These are phyloP conservation scores for Fomitopsis pinicola DNA, from an alignment of 1,284 basidiomycete species.

Conservation along the genomic window DNA sequence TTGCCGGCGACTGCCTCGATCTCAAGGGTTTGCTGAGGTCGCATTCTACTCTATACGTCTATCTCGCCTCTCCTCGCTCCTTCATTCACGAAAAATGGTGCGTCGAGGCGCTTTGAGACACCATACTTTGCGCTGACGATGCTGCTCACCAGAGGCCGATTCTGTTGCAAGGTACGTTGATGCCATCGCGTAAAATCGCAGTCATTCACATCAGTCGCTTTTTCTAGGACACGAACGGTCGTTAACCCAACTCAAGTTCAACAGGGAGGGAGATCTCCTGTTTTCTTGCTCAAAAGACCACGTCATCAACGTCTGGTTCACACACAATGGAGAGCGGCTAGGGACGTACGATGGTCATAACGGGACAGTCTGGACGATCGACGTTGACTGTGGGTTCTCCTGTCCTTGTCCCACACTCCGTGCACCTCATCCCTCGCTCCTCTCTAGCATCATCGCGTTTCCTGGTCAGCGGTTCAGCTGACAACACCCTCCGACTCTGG, in stretches of 20 bases:
- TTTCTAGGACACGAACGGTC: conserved; percentile 91
- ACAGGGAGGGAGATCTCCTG: conserved; percentile 92
- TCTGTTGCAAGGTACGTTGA: conserved; percentile 28
- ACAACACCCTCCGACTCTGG: conserved; percentile 94
- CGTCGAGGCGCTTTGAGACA: background rate
- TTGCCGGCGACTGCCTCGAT: background rate
- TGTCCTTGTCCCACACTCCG: conserved; percentile 5
- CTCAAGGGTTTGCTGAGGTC: background rate
- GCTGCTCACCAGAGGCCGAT: conserved; percentile 26
- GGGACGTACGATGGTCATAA: conserved; percentile 98
- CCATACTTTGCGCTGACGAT: background rate
- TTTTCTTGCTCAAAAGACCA: conserved; percentile 97
- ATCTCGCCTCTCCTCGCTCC: background rate
- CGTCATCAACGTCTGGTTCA: conserved; percentile 95
- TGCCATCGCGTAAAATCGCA: background rate
- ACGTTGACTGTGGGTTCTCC: conserved; percentile 81
- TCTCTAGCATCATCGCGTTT: conserved; percentile 77
- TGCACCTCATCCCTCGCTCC: background rate
- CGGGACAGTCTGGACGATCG: conserved; percentile 95
- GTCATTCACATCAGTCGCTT: background rate
- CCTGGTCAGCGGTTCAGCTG: conserved; percentile 85
- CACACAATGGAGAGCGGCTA: conserved; percentile 97
- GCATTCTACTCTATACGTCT: background rate
- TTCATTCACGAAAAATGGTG: conserved; percentile 24
- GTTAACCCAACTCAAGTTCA: conserved; percentile 96